A percentile compares a stretch with the other conserved stretches of the same genome.
phyloP scores from a whole-genome alignment of 768 basidiomycete species.

The Lentinula detonsa region DNA sequence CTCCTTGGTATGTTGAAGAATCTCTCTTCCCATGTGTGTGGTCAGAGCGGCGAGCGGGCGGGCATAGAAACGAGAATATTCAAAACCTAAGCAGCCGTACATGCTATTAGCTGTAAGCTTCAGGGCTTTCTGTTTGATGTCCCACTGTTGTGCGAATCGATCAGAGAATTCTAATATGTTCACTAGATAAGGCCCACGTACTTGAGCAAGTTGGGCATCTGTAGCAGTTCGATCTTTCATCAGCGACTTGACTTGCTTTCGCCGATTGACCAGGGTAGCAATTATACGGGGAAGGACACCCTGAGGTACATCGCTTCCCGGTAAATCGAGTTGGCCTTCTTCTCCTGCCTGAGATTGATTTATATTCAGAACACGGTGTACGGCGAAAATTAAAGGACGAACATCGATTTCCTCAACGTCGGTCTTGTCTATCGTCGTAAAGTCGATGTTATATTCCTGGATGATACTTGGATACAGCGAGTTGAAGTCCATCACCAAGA shows the following conservation, averaged over 20 bases:
- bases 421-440: constrained; percentile 84
- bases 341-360: constrained; percentile 40
- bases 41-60: constrained; percentile 95
- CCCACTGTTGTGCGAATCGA: constrained; percentile 50
- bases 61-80: constrained; percentile 95
- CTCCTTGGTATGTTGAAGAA: constrained; percentile 88
- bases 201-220: constrained; percentile 78
- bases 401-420: constrained; percentile 47
- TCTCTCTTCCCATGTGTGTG: constrained; percentile 97
- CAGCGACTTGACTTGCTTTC: constrained; percentile 83
- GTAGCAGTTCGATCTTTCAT: constrained; percentile 86
- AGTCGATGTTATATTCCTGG: constrained; percentile 99
- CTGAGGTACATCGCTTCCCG: constrained; percentile 59
- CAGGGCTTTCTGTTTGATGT: constrained; percentile 94
- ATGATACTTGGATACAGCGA: constrained; percentile 99
- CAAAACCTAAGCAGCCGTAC: constrained; percentile 99
- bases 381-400: constrained; percentile 13
- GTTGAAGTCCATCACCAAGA: constrained; percentile 99
- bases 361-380: not conserved
- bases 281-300: constrained; percentile 97
- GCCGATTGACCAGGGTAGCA: constrained; percentile 88
- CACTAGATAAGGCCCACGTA: constrained; percentile 20
- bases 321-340: constrained; percentile 89
- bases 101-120: constrained; percentile 99
- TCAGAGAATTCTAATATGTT: not conserved